These are phyloP conservation scores for Penicillium sp. DNA, from an alignment of 2,329 filamentous ascomycete genomes.

Conservation along the genomic window DNA sequence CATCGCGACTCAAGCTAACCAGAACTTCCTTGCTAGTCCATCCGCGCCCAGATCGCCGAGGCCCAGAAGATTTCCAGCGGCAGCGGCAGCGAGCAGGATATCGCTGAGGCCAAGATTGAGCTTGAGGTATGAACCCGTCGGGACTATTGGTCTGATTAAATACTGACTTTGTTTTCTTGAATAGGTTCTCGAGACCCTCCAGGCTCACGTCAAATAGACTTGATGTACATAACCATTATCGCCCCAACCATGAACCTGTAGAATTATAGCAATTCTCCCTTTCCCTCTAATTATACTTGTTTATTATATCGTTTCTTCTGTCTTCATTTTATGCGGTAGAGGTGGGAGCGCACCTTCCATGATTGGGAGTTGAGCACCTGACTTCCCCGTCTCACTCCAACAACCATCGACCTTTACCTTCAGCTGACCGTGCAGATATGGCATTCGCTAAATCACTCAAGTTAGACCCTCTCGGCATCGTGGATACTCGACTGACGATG, in stretches of 20 bases:
- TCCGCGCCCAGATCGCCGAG: slow-evolving; percentile 87
- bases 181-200: slow-evolving; percentile 52
- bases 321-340: slow-evolving; percentile 8
- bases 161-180: slow-evolving; percentile 10
- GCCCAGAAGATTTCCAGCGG: slow-evolving; percentile 92
- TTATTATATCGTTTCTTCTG: slow-evolving; percentile 17
- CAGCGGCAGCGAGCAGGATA: slow-evolving; percentile 90
- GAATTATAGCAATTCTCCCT: slow-evolving; percentile 42
- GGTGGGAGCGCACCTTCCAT: slow-evolving; percentile 18
- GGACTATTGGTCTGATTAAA: neutral
- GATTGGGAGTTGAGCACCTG: neutral
- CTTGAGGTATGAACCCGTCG: slow-evolving; percentile 69
- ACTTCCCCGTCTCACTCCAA: neutral
- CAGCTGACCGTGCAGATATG: slow-evolving; percentile 11
- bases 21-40: slow-evolving; percentile 52
- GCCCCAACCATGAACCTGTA: slow-evolving; percentile 37
- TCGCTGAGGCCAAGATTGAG: slow-evolving; percentile 99
- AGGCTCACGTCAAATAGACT: slow-evolving; percentile 50
- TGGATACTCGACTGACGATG: slow-evolving; percentile 23
- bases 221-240: slow-evolving; percentile 44
- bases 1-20: slow-evolving; percentile 5
- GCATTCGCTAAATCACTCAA: slow-evolving; percentile 13
- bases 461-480: slow-evolving; percentile 15
- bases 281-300: slow-evolving; percentile 17
- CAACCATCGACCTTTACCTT: neutral